A percentile compares a stretch with the other conserved stretches of the same genome.
Evolutionary conservation across 176 grass and related monocot species (phyloP).

Genomic region (Carex littledalei): DNA sequence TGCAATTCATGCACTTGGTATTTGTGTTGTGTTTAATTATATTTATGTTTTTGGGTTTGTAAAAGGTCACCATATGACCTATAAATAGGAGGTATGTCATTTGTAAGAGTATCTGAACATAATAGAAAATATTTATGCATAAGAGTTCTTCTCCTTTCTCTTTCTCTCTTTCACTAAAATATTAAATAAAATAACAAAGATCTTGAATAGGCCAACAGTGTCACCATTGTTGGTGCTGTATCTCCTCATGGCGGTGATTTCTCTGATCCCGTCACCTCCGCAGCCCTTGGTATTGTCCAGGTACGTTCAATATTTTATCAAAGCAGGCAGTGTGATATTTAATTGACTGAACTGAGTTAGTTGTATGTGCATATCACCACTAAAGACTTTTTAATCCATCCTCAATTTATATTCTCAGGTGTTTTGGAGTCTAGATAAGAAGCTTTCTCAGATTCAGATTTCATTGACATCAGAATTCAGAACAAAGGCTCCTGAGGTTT

Average conservation of each 20-base stretch:
- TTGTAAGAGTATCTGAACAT: no score
- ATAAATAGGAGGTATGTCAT: no score
- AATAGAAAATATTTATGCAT: no score
- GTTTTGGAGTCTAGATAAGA: conserved; percentile 99
- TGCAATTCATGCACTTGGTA: no score
- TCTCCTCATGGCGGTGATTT: conserved; percentile 98
- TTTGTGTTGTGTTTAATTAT: no score
- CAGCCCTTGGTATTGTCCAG: conserved; percentile 96
- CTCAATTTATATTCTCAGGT: conserved; percentile 24
- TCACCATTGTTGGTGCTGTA: conserved; percentile 97
- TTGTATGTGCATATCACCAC: neutral
- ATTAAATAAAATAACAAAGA: neutral
- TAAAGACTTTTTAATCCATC: no score
- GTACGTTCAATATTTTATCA: conserved; percentile 27
- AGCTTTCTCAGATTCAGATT: conserved; percentile 86
- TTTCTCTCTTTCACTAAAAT: neutral
- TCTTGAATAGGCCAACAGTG: neutral
- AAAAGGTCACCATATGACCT: no score
- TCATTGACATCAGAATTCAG: conserved; percentile 91
- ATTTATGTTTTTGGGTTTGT: no score
- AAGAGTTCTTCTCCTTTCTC: neutral
- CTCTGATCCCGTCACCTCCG: conserved; percentile 95
- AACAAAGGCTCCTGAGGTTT: conserved; percentile 85
- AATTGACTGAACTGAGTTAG: neutral
- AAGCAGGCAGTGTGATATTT: neutral